A percentile compares a stretch with the other conserved stretches of the same genome.
Evolutionary conservation across 1,139 yeast species (phyloP).

Genomic region (Pichia kudriavzevii): DNA sequence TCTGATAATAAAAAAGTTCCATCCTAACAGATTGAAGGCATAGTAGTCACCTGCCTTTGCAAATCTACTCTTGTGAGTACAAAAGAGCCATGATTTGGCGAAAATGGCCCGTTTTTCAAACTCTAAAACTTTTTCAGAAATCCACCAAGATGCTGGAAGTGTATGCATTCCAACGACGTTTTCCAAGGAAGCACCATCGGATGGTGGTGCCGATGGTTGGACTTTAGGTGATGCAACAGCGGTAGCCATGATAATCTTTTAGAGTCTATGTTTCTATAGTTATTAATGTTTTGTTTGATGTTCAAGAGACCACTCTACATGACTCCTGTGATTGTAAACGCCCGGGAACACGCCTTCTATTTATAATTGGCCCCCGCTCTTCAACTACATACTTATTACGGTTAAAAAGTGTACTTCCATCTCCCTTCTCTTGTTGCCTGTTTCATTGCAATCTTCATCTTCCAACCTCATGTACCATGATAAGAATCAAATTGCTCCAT

Average conservation of each 20-base stretch:
- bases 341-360: no score
- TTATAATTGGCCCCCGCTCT: no score
- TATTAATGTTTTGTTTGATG: neutral
- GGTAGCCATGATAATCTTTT: conserved; percentile 14
- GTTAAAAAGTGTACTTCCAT: no score
- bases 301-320: no score
- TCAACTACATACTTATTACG: no score
- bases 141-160: conserved; percentile 62
- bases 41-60: conserved; percentile 50
- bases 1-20: conserved; percentile 49
- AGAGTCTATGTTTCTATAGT: neutral
- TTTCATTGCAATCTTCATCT: no score
- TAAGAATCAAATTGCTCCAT: no score
- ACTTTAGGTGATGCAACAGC: conserved; percentile 17
- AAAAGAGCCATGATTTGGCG: conserved; percentile 48
- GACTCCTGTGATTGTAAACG: no score
- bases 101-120: conserved; percentile 51
- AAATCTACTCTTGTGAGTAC: conserved; percentile 44
- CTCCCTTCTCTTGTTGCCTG: no score
- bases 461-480: no score
- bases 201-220: conserved; percentile 23
- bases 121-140: conserved; percentile 48
- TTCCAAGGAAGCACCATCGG: conserved; percentile 19
- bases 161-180: conserved; percentile 44
- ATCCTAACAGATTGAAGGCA: conserved; percentile 43